A percentile compares a stretch with the other conserved stretches of the same genome.
These are phyloP conservation scores for Cladosporium sp. DNA, from an alignment of 2,329 filamentous ascomycete species.

Conservation along the genomic window DNA sequence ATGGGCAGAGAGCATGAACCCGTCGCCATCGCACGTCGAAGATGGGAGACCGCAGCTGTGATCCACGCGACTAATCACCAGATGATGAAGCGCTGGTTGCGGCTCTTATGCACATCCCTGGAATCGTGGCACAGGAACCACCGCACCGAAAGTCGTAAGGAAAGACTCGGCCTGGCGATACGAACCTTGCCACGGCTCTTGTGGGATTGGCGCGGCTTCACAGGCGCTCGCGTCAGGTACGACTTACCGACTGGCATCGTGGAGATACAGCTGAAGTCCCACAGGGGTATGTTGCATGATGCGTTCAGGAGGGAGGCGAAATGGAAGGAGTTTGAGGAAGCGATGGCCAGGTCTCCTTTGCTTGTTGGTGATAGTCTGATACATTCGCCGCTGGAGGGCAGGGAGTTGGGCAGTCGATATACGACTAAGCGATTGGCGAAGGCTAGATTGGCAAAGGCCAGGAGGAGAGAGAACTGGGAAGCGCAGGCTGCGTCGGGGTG, in stretches of 20 bases:
- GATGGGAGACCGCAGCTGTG: background rate
- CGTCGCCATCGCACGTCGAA: background rate
- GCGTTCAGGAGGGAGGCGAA: background rate
- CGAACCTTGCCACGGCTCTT: slow-evolving; percentile 24
- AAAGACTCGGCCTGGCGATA: background rate
- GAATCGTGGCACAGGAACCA: background rate
- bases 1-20: background rate
- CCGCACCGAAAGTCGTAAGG: background rate
- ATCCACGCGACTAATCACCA: slow-evolving; percentile 17
- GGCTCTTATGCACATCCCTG: slow-evolving; percentile 20
- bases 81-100: slow-evolving; percentile 27
- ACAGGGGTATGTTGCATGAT: background rate
- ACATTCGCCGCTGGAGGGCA: too few species aligned
- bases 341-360: background rate
- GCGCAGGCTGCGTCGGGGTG: too few species aligned
- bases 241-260: slow-evolving; percentile 29
- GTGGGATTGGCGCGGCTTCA: slow-evolving; percentile 22
- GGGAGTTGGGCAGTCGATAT: too few species aligned
- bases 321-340: background rate
- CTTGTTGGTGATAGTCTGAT: background rate
- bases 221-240: slow-evolving; percentile 22
- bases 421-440: too few species aligned
- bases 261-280: slow-evolving; percentile 16
- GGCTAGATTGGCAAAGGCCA: too few species aligned
- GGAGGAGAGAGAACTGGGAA: too few species aligned